Evolutionary conservation across 352 stramenopile genomes (phyloP).

Genomic region (Blastocystis hominis): DNA sequence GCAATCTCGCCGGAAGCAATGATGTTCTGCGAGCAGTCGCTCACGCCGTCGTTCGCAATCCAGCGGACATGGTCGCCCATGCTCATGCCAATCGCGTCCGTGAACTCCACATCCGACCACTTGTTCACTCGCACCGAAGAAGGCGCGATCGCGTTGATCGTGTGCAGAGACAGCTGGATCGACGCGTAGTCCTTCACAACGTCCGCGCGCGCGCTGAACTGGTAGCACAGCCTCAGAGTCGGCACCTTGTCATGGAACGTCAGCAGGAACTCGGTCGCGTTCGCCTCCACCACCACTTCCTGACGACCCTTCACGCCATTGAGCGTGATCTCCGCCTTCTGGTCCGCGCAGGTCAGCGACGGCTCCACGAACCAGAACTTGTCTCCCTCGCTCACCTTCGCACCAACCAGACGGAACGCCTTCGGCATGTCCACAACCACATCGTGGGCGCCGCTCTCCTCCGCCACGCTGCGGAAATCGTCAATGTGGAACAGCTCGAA

Average conservation of each 20-base stretch:
- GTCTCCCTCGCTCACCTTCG: neutral
- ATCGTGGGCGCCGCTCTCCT: neutral
- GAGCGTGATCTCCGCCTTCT: neutral
- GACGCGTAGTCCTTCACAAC: neutral
- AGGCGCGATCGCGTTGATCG: neutral
- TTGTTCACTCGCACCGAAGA: neutral
- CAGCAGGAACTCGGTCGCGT: neutral
- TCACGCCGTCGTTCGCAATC: neutral
- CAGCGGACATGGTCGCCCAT: neutral
- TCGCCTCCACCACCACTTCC: neutral
- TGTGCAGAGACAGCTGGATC: neutral
- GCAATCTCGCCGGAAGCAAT: neutral
- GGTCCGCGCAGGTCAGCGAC: neutral
- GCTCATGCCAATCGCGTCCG: neutral
- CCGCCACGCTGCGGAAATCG: neutral
- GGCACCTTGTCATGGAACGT: neutral
- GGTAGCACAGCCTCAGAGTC: conserved; percentile 1
- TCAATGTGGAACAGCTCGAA: conserved; percentile 33
- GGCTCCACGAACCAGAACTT: conserved; percentile 51
- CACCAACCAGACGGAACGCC: neutral
- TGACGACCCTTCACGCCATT: neutral
- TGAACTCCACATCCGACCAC: conserved; percentile 24
- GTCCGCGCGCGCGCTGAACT: neutral
- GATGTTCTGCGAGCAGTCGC: neutral
- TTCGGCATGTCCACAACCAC: neutral